Evolutionary conservation across 2,329 filamentous ascomycete species (phyloP), one percentile per base, ranked within the genome.

Genomic region (Penicillium psychrosexuale): DNA sequence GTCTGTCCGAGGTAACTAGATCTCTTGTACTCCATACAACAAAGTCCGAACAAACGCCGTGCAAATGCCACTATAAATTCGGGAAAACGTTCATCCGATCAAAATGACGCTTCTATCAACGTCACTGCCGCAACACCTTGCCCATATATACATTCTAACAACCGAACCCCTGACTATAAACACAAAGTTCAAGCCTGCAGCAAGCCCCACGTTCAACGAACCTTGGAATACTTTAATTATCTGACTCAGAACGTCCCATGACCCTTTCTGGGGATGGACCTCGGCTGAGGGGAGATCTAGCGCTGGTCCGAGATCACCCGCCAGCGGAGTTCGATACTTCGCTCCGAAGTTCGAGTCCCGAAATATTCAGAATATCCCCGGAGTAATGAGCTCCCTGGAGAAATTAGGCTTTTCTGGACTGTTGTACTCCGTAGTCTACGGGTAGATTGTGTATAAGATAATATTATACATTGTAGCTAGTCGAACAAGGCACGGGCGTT

Each of bases 81-180:
- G 61, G 62, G 55, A 62, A 62, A 63, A 57, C 34, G 56, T 63
- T 59, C 56, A 55, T 59, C 61, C 61, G 62, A 31, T 5, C 12
- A n/a, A 1, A 34, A 36, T 42, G 12, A 33, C 30, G 38, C 38
- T 45, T 27, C 28, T 30, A 46, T 19, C 33, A 33, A 46, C 46
- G 37, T 46, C 43, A 54, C 27, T n/a, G 44, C n/a, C n/a, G 2
- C 11, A 9, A 40, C 17, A 12, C 3, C 8, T 6, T 31, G 24
- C 17, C 8, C 2, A 13, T 24, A 24, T 39, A 15, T 40, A 13
- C 40, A 51, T 30, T 19, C 15, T 13, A 53, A 34, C 11, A 22
- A 33, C 22, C 22, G 45, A 43, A 19, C 47, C 51, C 52, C 47
- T 11, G 51, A 53, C 28, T 42, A 19, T 13, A n/a, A 28, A 42